Conservation (phyloP, 2,329 filamentous ascomycete genomes). For the Fusarium duplospermum region DNA sequence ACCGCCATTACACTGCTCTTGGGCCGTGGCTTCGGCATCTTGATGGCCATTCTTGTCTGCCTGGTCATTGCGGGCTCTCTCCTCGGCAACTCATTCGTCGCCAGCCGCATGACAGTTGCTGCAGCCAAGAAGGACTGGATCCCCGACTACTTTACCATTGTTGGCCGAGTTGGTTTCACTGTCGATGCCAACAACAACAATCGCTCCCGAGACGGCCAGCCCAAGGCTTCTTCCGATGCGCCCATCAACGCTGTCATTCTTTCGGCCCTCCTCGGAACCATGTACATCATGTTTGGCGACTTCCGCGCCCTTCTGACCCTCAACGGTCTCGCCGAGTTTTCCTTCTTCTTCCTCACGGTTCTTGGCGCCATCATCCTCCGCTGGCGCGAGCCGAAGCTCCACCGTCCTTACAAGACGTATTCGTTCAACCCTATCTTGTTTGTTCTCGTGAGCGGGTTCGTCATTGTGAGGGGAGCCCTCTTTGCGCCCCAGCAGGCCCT, state of each 20-base stretch:
- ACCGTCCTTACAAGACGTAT: conserved; percentile 66
- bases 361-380: conserved; percentile 68
- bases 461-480: conserved; percentile 67
- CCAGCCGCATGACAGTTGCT: conserved; percentile 70
- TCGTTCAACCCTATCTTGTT: conserved; percentile 65
- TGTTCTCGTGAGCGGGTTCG: conserved; percentile 68
- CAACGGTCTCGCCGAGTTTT: conserved; percentile 69
- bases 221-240: conserved; percentile 56
- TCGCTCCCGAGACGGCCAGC: neutral
- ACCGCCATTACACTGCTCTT: conserved; percentile 67
- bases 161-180: conserved; percentile 56
- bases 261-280: conserved; percentile 59
- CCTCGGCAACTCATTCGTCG: conserved; percentile 72
- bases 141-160: conserved; percentile 56
- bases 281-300: conserved; percentile 71
- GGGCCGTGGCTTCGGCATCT: conserved; percentile 63
- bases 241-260: conserved; percentile 66
- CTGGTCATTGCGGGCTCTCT: conserved; percentile 71
- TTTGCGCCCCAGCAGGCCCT: conserved; percentile 67
- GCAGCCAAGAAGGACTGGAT: conserved; percentile 66
- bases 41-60: conserved; percentile 67
- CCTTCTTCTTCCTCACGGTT: conserved; percentile 73
- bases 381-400: conserved; percentile 64
- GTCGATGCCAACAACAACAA: neutral
- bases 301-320: conserved; percentile 72